phyloP scores from a whole-genome alignment of 805 yeast genomes.

The Allodekkera sacchari region DNA sequence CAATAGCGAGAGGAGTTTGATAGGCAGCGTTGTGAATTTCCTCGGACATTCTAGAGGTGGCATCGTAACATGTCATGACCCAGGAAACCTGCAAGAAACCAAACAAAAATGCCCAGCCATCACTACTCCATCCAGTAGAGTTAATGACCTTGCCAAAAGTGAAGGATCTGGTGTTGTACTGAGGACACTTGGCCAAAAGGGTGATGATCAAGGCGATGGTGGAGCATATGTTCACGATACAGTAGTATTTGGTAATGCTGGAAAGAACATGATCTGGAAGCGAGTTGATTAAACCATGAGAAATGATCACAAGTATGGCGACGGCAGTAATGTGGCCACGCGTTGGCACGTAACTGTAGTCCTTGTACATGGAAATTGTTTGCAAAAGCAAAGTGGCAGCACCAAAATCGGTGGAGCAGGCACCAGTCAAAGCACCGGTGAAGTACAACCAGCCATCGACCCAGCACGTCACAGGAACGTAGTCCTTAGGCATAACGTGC shows the following conservation, averaged over 20 bases:
- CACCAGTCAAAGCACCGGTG: slow-evolving; percentile 41
- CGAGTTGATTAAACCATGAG: slow-evolving; percentile 44
- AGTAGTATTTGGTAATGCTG: slow-evolving; percentile 41
- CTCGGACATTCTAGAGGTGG: slow-evolving; percentile 48
- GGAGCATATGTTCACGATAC: slow-evolving; percentile 40
- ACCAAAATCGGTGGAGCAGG: slow-evolving; percentile 45
- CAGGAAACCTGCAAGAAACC: slow-evolving; percentile 50
- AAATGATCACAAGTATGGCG: slow-evolving; percentile 38
- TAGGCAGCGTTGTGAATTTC: slow-evolving; percentile 46
- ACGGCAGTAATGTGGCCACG: slow-evolving; percentile 40
- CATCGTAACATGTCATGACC: slow-evolving; percentile 53
- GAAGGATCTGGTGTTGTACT: slow-evolving; percentile 35
- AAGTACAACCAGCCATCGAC: slow-evolving; percentile 47
- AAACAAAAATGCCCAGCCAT: slow-evolving; percentile 50
- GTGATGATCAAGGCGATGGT: slow-evolving; percentile 44
- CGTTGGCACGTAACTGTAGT: slow-evolving; percentile 32
- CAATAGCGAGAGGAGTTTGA: slow-evolving; percentile 51
- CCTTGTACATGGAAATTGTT: slow-evolving; percentile 31
- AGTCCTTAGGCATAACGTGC: slow-evolving; percentile 38
- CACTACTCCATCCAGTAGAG: slow-evolving; percentile 40
- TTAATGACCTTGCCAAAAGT: slow-evolving; percentile 42
- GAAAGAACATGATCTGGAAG: slow-evolving; percentile 43
- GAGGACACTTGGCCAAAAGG: slow-evolving; percentile 44
- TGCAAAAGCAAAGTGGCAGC: slow-evolving; percentile 40
- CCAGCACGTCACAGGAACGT: slow-evolving; percentile 46